phyloP scores from a whole-genome alignment of 345 rosid genomes.

The Acer yangbiense region DNA sequence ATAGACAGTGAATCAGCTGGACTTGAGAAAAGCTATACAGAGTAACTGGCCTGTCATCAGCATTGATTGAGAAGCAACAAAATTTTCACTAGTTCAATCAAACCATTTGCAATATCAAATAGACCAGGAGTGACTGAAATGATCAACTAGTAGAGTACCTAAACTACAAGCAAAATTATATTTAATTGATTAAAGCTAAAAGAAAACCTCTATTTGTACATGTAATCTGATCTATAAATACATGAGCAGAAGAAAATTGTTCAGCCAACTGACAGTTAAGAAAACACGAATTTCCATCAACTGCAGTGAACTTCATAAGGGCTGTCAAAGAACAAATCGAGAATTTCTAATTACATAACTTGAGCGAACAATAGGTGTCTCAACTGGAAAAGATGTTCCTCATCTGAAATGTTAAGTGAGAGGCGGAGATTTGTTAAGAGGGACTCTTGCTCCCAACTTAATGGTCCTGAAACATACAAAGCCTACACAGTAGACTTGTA shows the following conservation, averaged over 20 bases:
- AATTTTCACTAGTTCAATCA: not conserved
- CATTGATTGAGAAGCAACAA: not conserved
- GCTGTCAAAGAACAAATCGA: not conserved
- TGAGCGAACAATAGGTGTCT: constrained; percentile 37
- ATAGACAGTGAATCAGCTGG: not conserved
- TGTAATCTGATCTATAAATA: not conserved
- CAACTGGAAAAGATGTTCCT: constrained; percentile 45
- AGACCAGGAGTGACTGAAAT: not conserved
- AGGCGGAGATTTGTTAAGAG: constrained; percentile 46
- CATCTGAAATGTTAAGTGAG: constrained; percentile 45
- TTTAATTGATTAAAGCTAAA: not conserved
- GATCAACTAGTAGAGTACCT: not conserved
- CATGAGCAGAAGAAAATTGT: constrained; percentile 1
- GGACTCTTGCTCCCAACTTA: constrained; percentile 49
- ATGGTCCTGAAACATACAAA: constrained; percentile 49
- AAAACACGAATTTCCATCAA: constrained; percentile 13
- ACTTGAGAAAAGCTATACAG: not conserved
- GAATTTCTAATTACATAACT: constrained; percentile 19
- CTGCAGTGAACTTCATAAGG: too few species aligned
- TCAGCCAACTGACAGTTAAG: constrained; percentile 8
- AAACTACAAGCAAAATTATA: not conserved
- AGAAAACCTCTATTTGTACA: not conserved
- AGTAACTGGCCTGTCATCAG: not conserved
- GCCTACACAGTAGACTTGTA: constrained; percentile 38
- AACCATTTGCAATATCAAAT: not conserved